A percentile compares a stretch with the other conserved stretches of the same genome.
Evolutionary conservation across 2,329 filamentous ascomycete species (phyloP).

Genomic region (Fusarium sarcochroum): DNA sequence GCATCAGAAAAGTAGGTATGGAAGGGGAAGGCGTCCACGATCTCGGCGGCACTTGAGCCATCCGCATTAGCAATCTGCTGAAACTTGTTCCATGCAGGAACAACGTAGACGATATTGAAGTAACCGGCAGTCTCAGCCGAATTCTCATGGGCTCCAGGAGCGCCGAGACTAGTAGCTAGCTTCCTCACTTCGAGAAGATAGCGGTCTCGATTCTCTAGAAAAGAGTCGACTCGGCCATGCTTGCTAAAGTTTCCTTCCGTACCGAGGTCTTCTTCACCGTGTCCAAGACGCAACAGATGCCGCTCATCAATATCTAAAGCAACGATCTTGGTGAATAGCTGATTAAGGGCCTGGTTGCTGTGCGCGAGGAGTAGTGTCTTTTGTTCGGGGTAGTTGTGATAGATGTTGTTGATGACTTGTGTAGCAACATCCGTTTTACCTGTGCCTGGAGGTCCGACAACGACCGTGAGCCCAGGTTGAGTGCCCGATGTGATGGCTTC

Average conservation of each 20-base stretch:
- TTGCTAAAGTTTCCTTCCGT: constrained; percentile 93
- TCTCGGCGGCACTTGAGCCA: constrained; percentile 69
- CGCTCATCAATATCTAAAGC: constrained; percentile 95
- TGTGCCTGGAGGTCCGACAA: constrained; percentile 95
- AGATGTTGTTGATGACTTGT: constrained; percentile 98
- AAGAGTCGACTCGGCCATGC: constrained; percentile 93
- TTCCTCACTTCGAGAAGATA: constrained; percentile 88
- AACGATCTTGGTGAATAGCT: constrained; percentile 98
- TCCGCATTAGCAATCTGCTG: constrained; percentile 69
- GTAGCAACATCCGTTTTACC: constrained; percentile 99
- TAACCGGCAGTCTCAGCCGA: constrained; percentile 98
- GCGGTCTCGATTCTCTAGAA: constrained; percentile 86
- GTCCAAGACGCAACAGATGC: constrained; percentile 90
- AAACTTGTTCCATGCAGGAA: constrained; percentile 90
- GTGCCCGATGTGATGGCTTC: constrained; percentile 95
- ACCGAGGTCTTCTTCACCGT: constrained; percentile 94
- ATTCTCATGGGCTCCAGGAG: constrained; percentile 93
- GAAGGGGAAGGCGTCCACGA: constrained; percentile 87
- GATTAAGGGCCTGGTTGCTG: constrained; percentile 97
- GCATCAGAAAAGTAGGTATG: constrained; percentile 88
- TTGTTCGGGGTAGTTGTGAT: constrained; percentile 96
- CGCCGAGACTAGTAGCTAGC: constrained; percentile 85
- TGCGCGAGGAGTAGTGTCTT: constrained; percentile 94
- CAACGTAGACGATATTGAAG: constrained; percentile 92
- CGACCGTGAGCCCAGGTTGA: constrained; percentile 92